These are phyloP conservation scores for Geotrichum candidum DNA, from an alignment of 1,139 yeast genomes.

Conservation along the genomic window DNA sequence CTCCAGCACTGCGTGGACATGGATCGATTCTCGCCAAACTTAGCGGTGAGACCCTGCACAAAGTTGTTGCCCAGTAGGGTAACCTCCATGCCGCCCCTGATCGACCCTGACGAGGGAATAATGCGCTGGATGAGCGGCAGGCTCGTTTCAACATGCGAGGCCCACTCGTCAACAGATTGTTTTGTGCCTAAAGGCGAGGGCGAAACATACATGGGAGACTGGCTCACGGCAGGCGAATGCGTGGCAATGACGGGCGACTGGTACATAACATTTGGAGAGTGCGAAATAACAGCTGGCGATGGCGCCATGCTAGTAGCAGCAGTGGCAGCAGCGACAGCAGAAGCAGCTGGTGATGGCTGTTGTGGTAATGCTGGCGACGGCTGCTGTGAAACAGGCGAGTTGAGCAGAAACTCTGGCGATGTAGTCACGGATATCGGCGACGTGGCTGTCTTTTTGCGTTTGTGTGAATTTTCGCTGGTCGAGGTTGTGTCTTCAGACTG, in stretches of 20 bases:
- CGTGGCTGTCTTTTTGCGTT: background rate
- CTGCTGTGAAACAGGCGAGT: conserved; percentile 5
- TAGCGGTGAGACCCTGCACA: conserved; percentile 69
- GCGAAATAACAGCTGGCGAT: background rate
- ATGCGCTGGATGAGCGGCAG: conserved; percentile 67
- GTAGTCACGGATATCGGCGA: background rate
- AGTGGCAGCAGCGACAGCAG: background rate
- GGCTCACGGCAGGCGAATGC: conserved; percentile 2
- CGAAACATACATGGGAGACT: conserved; percentile 6
- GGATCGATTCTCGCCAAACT: conserved; percentile 77
- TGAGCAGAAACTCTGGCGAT: background rate
- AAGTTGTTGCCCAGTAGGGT: conserved; percentile 80
- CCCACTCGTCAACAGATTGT: conserved; percentile 16
- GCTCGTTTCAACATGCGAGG: conserved; percentile 22
- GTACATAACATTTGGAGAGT: background rate
- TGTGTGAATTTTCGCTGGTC: background rate
- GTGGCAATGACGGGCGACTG: background rate
- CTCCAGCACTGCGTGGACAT: conserved; percentile 92
- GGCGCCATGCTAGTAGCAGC: background rate
- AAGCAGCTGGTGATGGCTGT: background rate
- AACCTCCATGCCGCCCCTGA: conserved; percentile 89
- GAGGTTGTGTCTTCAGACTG: background rate
- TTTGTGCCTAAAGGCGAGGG: conserved; percentile 3
- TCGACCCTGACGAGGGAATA: conserved; percentile 89
- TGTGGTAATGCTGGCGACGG: background rate